Percentiles rank a stretch among this genome's conserved stretches.
Evolutionary conservation across 768 basidiomycete species (phyloP).

Genomic region (Lactifluus pinguis): DNA sequence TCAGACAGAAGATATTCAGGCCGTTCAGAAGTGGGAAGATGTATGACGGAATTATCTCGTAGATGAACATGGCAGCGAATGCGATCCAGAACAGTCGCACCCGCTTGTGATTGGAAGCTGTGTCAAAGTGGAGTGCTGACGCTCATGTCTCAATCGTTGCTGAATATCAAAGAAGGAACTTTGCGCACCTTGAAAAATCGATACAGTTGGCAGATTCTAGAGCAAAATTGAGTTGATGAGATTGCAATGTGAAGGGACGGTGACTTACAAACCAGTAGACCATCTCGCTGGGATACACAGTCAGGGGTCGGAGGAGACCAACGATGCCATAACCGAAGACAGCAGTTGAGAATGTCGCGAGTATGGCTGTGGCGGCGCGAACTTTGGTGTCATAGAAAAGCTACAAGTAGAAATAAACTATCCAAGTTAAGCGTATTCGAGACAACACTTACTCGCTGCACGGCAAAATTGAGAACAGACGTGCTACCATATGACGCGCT

Average conservation of each 20-base stretch:
- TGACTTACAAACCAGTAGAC: slow-evolving; percentile 47
- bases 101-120: slow-evolving; percentile 36
- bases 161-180: not conserved
- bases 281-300: slow-evolving; percentile 55
- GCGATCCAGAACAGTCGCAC: slow-evolving; percentile 45
- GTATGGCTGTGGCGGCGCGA: slow-evolving; percentile 43
- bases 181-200: slow-evolving; percentile 45
- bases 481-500: slow-evolving; percentile 45
- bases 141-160: slow-evolving; percentile 23
- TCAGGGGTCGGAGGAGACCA: slow-evolving; percentile 48
- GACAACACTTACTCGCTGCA: slow-evolving; percentile 37
- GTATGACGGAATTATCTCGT: slow-evolving; percentile 46
- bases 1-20: slow-evolving; percentile 50
- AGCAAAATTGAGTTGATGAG: not conserved
- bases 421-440: not conserved
- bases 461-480: slow-evolving; percentile 52
- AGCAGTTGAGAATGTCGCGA: slow-evolving; percentile 55
- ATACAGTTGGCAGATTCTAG: slow-evolving; percentile 48
- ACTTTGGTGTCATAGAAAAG: slow-evolving; percentile 53
- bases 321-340: slow-evolving; percentile 60
- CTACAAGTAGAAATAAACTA: slow-evolving; percentile 23
- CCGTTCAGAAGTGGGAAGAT: slow-evolving; percentile 59
- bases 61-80: slow-evolving; percentile 43
- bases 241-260: not conserved
- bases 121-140: slow-evolving; percentile 43